Percentiles rank a stretch among this genome's conserved stretches.
phyloP scores from a whole-genome alignment of 2,329 filamentous ascomycete genomes.

The Xylaria polymorpha region DNA sequence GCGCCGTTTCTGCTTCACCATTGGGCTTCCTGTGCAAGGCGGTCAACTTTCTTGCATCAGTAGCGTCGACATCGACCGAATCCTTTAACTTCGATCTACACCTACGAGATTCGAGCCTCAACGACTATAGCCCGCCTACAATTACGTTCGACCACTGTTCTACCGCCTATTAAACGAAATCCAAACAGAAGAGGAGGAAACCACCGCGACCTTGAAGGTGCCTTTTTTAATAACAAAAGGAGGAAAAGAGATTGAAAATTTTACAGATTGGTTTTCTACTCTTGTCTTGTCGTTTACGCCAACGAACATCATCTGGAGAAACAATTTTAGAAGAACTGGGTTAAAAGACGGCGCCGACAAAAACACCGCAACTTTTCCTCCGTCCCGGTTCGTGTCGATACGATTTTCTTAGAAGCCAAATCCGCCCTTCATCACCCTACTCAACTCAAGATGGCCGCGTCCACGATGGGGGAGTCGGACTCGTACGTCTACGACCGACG shows the following conservation, averaged over 20 bases:
- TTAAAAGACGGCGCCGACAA: background rate
- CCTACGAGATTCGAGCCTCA: conserved; percentile 15
- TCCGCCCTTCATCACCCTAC: background rate
- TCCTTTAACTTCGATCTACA: conserved; percentile 13
- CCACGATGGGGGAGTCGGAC: conserved; percentile 52
- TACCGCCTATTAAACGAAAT: background rate
- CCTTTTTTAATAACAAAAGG: no score
- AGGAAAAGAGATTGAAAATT: no score
- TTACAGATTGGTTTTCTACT: no score
- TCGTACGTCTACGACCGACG: conserved; percentile 60
- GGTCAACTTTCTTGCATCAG: conserved; percentile 22
- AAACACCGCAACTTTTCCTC: background rate
- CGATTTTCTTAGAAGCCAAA: background rate
- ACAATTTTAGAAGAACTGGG: no score
- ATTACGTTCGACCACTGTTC: background rate
- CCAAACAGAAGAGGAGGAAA: background rate
- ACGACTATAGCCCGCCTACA: background rate
- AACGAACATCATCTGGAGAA: background rate
- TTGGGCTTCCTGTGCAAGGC: conserved; percentile 26
- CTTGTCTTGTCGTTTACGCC: background rate
- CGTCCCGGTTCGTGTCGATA: background rate
- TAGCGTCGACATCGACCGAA: conserved; percentile 10
- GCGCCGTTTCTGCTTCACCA: conserved; percentile 15
- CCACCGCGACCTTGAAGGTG: background rate
- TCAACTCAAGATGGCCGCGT: conserved; percentile 49